Evolutionary conservation across 2,329 filamentous ascomycete genomes (phyloP).

Genomic region (Botryosphaeria dothidea): DNA sequence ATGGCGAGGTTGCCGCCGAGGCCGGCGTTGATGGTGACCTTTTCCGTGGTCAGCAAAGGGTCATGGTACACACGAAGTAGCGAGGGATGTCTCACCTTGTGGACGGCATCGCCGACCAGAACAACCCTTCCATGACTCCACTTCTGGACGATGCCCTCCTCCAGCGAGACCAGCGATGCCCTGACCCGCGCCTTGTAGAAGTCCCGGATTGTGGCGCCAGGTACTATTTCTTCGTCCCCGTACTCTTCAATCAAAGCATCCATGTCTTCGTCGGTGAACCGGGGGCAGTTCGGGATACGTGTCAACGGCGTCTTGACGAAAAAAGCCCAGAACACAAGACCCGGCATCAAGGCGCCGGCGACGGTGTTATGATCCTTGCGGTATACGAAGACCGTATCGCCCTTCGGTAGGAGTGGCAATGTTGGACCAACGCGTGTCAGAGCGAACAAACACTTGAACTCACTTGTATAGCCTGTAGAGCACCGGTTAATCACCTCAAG

Average conservation of each 20-base stretch:
- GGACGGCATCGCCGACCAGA: neutral
- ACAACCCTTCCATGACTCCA: neutral
- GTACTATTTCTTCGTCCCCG: slow-evolving; percentile 29
- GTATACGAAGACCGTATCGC: neutral
- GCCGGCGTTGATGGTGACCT: slow-evolving; percentile 7
- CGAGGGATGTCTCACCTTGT: neutral
- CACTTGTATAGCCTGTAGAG: neutral
- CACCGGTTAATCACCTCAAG: too few species aligned
- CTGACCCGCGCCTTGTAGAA: slow-evolving; percentile 31
- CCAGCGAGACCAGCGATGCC: neutral
- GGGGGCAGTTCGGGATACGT: slow-evolving; percentile 28
- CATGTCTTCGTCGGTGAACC: slow-evolving; percentile 28
- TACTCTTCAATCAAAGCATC: slow-evolving; percentile 29
- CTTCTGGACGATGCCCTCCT: neutral
- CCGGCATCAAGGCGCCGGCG: slow-evolving; percentile 22
- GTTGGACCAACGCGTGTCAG: neutral
- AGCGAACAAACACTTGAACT: neutral
- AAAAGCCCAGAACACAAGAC: slow-evolving; percentile 28
- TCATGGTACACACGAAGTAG: neutral
- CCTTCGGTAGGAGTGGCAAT: neutral
- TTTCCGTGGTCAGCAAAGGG: neutral
- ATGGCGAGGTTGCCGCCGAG: slow-evolving; percentile 2
- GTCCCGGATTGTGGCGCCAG: slow-evolving; percentile 34
- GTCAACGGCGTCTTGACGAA: slow-evolving; percentile 24
- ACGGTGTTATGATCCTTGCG: slow-evolving; percentile 6